Evolutionary conservation across 768 basidiomycete species (phyloP).

Genomic region (Hydnum rufescens): DNA sequence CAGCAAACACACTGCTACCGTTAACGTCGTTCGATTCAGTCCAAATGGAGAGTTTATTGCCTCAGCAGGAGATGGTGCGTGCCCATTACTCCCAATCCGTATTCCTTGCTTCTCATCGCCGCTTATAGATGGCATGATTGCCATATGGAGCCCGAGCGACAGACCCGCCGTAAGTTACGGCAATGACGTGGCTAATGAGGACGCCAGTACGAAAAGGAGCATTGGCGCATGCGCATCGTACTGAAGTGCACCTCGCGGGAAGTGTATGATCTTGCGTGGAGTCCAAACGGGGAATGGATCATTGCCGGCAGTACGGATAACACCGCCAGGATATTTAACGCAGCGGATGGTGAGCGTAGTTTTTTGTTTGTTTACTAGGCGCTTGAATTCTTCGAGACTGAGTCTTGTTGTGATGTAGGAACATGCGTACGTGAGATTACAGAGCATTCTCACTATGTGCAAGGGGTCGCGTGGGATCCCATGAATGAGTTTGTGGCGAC

Average conservation of each 20-base stretch:
- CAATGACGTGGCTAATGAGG: slow-evolving; percentile 59
- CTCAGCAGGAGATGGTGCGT: slow-evolving; percentile 89
- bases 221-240: slow-evolving; percentile 78
- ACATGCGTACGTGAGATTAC: slow-evolving; percentile 78
- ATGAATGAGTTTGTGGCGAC: slow-evolving; percentile 94
- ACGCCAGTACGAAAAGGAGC: slow-evolving; percentile 83
- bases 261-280: slow-evolving; percentile 97
- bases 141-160: slow-evolving; percentile 79
- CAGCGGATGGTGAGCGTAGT: slow-evolving; percentile 39
- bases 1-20: slow-evolving; percentile 77
- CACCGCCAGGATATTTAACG: slow-evolving; percentile 64
- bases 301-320: slow-evolving; percentile 97
- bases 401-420: slow-evolving; percentile 26
- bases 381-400: background rate
- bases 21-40: slow-evolving; percentile 91
- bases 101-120: slow-evolving; percentile 1
- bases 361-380: background rate
- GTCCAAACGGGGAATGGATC: slow-evolving; percentile 82
- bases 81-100: too few species aligned
- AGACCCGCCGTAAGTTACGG: slow-evolving; percentile 59
- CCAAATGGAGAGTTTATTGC: slow-evolving; percentile 89
- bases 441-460: slow-evolving; percentile 91
- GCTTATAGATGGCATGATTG: slow-evolving; percentile 77
- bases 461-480: slow-evolving; percentile 98
- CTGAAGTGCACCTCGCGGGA: slow-evolving; percentile 84